phyloP scores from a whole-genome alignment of 73 alveolate genomes.

The Urostyla sp. region DNA sequence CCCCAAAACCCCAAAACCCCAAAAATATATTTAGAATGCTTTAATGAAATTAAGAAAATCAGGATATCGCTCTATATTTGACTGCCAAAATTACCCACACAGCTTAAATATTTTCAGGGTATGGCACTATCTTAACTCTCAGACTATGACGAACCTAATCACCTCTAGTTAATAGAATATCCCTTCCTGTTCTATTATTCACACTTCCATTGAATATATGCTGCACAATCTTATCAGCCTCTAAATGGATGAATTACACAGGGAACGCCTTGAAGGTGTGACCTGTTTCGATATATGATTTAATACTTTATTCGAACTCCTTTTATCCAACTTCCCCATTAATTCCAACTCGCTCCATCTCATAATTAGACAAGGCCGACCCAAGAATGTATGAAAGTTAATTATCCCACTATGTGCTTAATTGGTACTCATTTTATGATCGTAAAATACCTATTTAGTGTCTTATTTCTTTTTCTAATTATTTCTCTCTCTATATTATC shows the following conservation, averaged over 20 bases:
- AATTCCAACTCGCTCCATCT: conserved; percentile 75
- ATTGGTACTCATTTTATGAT: conserved; percentile 11
- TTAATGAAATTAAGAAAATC: not conserved
- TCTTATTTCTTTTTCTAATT: conserved; percentile 67
- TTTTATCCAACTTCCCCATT: conserved; percentile 70
- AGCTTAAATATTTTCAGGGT: conserved; percentile 81
- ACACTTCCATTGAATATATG: conserved; percentile 49
- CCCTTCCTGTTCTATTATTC: conserved; percentile 75
- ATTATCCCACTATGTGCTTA: conserved; percentile 67
- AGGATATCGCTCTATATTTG: conserved; percentile 55
- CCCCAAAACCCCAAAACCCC: conserved; percentile 9
- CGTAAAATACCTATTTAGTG: conserved; percentile 54
- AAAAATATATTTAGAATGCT: not conserved
- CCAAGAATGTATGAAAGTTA: conserved; percentile 70
- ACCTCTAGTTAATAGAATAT: conserved; percentile 75
- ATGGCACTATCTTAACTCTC: conserved; percentile 70
- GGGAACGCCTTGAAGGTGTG: conserved; percentile 90
- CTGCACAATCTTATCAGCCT: conserved; percentile 68
- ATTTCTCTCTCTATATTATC: conserved; percentile 66
- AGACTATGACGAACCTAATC: conserved; percentile 74
- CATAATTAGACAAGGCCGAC: conserved; percentile 78
- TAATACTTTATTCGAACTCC: conserved; percentile 77
- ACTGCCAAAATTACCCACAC: conserved; percentile 87
- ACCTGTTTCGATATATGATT: conserved; percentile 84
- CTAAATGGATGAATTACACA: conserved; percentile 68